A percentile compares a stretch with the other conserved stretches of the same genome.
Conservation (phyloP, 345 rosid species). For the Lumnitzera racemosa region DNA sequence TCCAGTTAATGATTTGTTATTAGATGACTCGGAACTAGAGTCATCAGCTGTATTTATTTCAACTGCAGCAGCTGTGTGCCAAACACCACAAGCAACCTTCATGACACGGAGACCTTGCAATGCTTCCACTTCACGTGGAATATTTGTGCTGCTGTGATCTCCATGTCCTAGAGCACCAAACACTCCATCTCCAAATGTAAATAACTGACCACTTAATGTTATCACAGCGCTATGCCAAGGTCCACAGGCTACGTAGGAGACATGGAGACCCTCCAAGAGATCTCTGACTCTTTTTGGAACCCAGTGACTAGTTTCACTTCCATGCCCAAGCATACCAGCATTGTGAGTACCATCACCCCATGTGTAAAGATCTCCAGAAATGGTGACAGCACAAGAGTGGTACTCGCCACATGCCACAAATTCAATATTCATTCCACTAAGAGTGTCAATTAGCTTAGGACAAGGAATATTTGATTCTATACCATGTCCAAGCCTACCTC, state of each 20-base stretch:
- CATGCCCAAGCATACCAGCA: conserved; percentile 72
- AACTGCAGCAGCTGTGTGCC: conserved; percentile 91
- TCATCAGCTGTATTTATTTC: conserved; percentile 33
- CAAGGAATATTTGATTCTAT: conserved; percentile 38
- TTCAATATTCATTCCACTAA: conserved; percentile 57
- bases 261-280: conserved; percentile 43
- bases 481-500: conserved; percentile 94
- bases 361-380: conserved; percentile 74
- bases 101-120: conserved; percentile 44
- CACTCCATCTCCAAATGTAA: conserved; percentile 93
- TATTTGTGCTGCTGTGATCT: conserved; percentile 38
- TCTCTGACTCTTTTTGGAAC: conserved; percentile 64
- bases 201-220: conserved; percentile 62
- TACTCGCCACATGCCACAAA: conserved; percentile 80
- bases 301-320: conserved; percentile 73
- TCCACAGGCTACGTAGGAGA: conserved; percentile 66
- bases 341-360: conserved; percentile 85
- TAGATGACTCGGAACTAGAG: conserved; percentile 29
- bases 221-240: conserved; percentile 86
- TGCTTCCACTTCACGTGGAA: conserved; percentile 75
- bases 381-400: conserved; percentile 74
- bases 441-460: conserved; percentile 57
- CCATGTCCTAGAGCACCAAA: conserved; percentile 93
- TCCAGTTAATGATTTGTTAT: conserved; percentile 23
- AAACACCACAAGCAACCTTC: conserved; percentile 79